These are phyloP conservation scores for Tetragonia tetragonoides DNA, from an alignment of 148 eudicot species.

Conservation along the genomic window DNA sequence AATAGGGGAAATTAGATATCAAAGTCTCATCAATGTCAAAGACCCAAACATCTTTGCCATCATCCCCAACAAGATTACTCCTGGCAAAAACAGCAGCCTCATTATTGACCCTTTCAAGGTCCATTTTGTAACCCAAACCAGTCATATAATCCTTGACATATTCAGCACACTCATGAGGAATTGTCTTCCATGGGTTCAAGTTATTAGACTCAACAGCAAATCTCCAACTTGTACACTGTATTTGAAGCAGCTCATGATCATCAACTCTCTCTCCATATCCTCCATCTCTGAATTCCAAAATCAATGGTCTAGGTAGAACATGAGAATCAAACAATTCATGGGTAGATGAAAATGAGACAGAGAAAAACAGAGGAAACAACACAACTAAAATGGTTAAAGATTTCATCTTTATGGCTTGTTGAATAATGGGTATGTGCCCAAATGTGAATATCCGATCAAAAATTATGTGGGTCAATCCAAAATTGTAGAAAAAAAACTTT, in stretches of 20 bases:
- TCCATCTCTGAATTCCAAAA: constrained; percentile 44
- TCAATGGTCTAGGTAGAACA: constrained; percentile 52
- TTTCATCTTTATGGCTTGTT: constrained; percentile 6
- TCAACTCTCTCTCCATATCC: constrained; percentile 9
- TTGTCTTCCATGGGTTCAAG: constrained; percentile 71
- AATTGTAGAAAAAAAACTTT: neutral
- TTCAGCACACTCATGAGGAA: constrained; percentile 71
- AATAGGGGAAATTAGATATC: constrained; percentile 91
- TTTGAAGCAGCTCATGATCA: constrained; percentile 33
- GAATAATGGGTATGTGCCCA: constrained; percentile 13
- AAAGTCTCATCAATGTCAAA: constrained; percentile 92
- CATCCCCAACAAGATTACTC: constrained; percentile 40
- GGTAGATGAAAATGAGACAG: constrained; percentile 17
- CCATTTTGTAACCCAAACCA: constrained; percentile 50
- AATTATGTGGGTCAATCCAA: neutral
- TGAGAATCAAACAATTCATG: constrained; percentile 31
- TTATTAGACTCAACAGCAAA: constrained; percentile 79
- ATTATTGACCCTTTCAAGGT: constrained; percentile 56
- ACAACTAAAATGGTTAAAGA: constrained; percentile 23
- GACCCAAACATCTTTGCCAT: constrained; percentile 78
- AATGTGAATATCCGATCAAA: constrained; percentile 8
- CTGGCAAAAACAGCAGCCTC: constrained; percentile 60
- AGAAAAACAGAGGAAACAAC: constrained; percentile 26
- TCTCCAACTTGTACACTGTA: constrained; percentile 80
- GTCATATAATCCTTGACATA: constrained; percentile 65